phyloP scores from a whole-genome alignment of 2,329 filamentous ascomycete species.

The Sporothrix dimorphospora region DNA sequence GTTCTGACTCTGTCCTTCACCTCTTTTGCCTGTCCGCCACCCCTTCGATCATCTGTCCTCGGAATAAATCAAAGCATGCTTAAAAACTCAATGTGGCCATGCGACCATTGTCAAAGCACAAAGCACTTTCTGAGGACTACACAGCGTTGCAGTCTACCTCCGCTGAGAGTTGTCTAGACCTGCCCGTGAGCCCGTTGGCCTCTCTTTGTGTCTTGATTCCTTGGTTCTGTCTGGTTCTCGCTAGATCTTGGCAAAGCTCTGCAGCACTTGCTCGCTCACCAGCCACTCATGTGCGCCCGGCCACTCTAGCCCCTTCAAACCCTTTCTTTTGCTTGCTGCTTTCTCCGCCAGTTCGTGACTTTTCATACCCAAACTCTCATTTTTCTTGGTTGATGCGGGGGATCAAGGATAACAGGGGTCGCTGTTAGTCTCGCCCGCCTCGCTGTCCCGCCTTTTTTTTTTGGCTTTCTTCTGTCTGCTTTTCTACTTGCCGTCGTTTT shows the following conservation, averaged over 20 bases:
- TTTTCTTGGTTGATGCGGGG: conserved; percentile 27
- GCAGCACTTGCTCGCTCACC: background rate
- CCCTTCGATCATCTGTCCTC: background rate
- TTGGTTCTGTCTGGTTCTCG: background rate
- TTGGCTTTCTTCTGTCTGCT: background rate
- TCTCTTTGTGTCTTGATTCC: background rate
- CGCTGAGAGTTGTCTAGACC: background rate
- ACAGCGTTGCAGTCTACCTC: background rate
- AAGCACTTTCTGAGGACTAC: background rate
- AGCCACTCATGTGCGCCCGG: background rate
- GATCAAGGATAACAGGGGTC: conserved; percentile 5
- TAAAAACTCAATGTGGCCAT: background rate
- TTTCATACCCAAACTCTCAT: conserved; percentile 2
- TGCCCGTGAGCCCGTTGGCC: too few species aligned
- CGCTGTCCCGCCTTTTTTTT: conserved; percentile 1
- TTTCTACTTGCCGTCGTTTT: background rate
- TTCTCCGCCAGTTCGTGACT: conserved; percentile 24
- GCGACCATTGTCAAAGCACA: background rate
- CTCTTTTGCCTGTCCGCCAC: background rate
- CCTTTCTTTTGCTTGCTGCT: background rate
- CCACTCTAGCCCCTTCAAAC: background rate
- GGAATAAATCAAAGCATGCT: conserved; percentile 9
- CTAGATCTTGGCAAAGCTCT: background rate
- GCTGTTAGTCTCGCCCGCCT: background rate
- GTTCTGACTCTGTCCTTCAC: background rate